Conservation (phyloP, 2,329 filamentous ascomycete genomes). For the Arthrobotrys conoides region DNA sequence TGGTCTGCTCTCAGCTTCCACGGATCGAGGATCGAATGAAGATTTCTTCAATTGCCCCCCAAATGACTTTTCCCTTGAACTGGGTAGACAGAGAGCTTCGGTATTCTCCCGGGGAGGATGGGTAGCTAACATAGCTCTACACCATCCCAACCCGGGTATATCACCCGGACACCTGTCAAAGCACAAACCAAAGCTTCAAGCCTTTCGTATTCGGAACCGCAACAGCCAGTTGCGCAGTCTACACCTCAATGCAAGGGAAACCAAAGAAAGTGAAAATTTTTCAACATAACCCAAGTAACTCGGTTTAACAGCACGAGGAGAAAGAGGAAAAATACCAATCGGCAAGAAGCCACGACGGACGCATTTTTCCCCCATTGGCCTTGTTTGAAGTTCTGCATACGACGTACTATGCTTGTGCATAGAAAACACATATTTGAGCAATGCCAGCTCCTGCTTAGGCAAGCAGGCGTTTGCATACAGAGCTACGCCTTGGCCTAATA, state of each 20-base stretch:
- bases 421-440: constrained; percentile 8
- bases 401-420: constrained; percentile 7
- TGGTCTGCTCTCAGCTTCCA: background rate
- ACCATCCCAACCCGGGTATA: constrained; percentile 11
- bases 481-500: background rate
- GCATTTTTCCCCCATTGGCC: constrained; percentile 7
- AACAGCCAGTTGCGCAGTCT: constrained; percentile 21
- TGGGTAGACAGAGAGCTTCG: background rate
- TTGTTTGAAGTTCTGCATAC: constrained; percentile 18
- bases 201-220: constrained; percentile 52
- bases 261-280: constrained; percentile 1
- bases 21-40: constrained; percentile 5
- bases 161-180: constrained; percentile 38
- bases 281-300: no score
- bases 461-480: constrained; percentile 17
- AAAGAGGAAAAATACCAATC: background rate
- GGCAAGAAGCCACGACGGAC: constrained; percentile 12
- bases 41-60: constrained; percentile 21
- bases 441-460: constrained; percentile 15
- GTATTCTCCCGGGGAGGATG: constrained; percentile 12
- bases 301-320: background rate
- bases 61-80: background rate
- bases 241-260: constrained; percentile 31
- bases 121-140: background rate
- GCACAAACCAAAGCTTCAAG: constrained; percentile 4